These are phyloP conservation scores for Ananas comosus DNA, from an alignment of 176 grass and related monocot genomes.

Conservation along the genomic window DNA sequence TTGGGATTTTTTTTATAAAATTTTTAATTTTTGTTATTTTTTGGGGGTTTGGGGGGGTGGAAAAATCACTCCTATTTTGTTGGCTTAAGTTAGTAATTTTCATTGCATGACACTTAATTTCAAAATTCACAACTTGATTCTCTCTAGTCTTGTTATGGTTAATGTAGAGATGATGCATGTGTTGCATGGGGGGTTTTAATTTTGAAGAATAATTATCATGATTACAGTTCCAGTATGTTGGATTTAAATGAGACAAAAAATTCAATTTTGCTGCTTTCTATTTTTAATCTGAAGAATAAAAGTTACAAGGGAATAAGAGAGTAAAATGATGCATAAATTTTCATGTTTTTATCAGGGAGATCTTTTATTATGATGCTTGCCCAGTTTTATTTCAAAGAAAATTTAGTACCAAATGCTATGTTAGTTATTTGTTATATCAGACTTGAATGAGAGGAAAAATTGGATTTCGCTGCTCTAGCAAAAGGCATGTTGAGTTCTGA, in stretches of 20 bases:
- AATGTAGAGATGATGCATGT: not conserved
- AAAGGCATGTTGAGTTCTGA: not conserved
- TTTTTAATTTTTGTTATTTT: too few species aligned
- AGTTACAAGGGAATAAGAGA: too few species aligned
- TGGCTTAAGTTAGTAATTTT: not conserved
- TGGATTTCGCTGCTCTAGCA: not conserved
- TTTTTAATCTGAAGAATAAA: too few species aligned
- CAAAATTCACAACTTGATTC: not conserved
- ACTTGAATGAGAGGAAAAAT: constrained; percentile 6
- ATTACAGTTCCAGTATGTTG: not conserved
- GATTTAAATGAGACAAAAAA: not conserved
- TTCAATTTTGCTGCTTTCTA: not conserved
- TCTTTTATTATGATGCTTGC: too few species aligned
- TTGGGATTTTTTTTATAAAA: too few species aligned
- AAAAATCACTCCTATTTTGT: not conserved
- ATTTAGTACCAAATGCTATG: too few species aligned
- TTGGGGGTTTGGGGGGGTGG: not conserved
- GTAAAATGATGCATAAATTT: too few species aligned
- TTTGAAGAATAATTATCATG: not conserved
- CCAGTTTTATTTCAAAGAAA: too few species aligned
- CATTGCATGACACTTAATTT: not conserved
- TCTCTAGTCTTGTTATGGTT: not conserved
- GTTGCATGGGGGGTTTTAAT: not conserved
- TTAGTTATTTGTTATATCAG: not conserved
- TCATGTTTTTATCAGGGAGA: too few species aligned